Evolutionary conservation across 2,329 filamentous ascomycete species (phyloP).

Genomic region (Neopestalotiopsis sp.): DNA sequence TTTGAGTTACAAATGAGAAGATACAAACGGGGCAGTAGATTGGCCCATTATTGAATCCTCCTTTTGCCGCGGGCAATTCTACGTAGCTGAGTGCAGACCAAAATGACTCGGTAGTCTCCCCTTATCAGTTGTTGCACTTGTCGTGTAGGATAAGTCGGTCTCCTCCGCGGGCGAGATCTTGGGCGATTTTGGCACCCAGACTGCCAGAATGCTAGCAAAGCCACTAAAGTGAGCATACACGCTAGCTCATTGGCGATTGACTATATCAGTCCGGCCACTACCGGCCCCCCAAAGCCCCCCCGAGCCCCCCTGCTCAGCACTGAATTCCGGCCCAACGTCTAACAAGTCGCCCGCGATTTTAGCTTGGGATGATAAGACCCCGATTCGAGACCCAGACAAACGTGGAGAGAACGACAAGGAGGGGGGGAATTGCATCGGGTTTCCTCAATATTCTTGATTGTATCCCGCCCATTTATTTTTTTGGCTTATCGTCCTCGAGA

Average conservation of each 20-base stretch:
- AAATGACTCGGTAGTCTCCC: not conserved
- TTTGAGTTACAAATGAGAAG: not conserved
- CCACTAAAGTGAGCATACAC: not conserved
- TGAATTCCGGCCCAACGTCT: not conserved
- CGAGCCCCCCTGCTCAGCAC: not conserved
- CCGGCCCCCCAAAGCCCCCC: not conserved
- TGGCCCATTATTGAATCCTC: not conserved
- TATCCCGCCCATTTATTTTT: not conserved
- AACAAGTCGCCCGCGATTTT: not conserved
- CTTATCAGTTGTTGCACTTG: not conserved
- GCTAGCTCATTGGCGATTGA: not conserved
- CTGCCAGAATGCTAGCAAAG: not conserved
- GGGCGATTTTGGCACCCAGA: not conserved
- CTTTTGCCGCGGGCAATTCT: too few relatives aligned
- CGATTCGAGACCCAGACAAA: too few relatives aligned
- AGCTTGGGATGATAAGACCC: not conserved
- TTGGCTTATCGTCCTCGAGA: conserved; percentile 2
- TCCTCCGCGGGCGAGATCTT: conserved; percentile 2
- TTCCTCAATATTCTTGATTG: not conserved
- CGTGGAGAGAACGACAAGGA: not conserved
- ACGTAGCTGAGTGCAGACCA: not conserved
- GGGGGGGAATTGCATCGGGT: not conserved
- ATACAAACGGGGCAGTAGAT: not conserved
- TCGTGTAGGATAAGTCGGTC: not conserved
- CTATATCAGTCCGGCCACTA: conserved; percentile 1